phyloP scores from a whole-genome alignment of 2,329 filamentous ascomycete genomes.

The Teratosphaeria nubilosa region DNA sequence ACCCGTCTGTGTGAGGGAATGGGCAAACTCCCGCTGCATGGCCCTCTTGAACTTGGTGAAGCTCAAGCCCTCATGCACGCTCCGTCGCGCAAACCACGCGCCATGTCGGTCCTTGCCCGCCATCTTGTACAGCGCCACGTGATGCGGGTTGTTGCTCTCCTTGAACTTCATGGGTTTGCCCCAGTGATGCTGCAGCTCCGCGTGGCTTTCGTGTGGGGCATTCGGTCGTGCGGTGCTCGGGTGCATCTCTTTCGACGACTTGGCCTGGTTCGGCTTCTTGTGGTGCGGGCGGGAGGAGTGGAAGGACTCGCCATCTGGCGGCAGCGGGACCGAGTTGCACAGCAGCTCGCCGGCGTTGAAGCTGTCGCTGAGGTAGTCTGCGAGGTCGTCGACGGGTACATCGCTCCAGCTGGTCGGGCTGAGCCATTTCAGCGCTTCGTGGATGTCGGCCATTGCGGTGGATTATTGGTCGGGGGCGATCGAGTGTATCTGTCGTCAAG shows the following conservation, averaged over 20 bases:
- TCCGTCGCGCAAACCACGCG: constrained; percentile 79
- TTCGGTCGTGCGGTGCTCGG: constrained; percentile 41
- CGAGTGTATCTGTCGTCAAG: neutral
- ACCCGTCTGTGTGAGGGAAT: constrained; percentile 62
- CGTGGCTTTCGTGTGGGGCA: constrained; percentile 43
- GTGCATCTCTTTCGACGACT: constrained; percentile 42
- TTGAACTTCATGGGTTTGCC: constrained; percentile 69
- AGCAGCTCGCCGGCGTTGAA: constrained; percentile 56
- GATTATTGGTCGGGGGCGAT: neutral
- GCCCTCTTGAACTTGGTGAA: constrained; percentile 71
- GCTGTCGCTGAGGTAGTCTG: constrained; percentile 29
- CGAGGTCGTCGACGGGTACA: constrained; percentile 32
- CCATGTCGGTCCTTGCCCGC: constrained; percentile 69
- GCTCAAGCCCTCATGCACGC: constrained; percentile 66
- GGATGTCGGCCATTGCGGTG: constrained; percentile 30
- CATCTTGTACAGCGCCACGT: constrained; percentile 71
- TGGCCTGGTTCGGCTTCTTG: constrained; percentile 44
- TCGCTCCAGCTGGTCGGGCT: constrained; percentile 36
- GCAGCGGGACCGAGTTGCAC: constrained; percentile 63
- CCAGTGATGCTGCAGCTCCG: constrained; percentile 68
- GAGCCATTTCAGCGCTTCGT: constrained; percentile 36
- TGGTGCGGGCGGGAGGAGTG: constrained; percentile 44
- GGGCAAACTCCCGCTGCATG: constrained; percentile 67
- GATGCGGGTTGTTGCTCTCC: constrained; percentile 62
- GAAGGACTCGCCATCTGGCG: constrained; percentile 37